These are phyloP conservation scores for Coprinopsis sp. DNA, from an alignment of 768 basidiomycete genomes.

Conservation along the genomic window DNA sequence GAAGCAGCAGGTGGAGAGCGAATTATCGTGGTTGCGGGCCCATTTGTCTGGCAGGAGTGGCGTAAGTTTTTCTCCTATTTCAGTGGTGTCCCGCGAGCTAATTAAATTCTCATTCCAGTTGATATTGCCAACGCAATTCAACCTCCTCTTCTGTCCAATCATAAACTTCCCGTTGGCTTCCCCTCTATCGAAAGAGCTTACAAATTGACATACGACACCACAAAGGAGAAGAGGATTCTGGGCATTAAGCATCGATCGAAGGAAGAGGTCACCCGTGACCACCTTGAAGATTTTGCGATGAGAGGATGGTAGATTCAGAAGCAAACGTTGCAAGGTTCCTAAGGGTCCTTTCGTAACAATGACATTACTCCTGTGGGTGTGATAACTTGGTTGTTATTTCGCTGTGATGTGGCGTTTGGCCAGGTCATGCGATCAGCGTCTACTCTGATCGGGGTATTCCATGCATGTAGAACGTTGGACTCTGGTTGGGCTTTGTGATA, in stretches of 20 bases:
- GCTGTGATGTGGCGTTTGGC: too few species aligned
- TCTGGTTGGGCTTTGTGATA: too few species aligned
- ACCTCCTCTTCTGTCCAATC: constrained; percentile 19
- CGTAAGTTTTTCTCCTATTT: neutral
- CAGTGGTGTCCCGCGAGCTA: neutral
- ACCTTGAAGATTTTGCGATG: constrained; percentile 37
- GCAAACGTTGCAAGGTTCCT: too few species aligned
- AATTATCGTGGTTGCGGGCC: neutral
- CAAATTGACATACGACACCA: constrained; percentile 25
- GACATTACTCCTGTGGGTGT: too few species aligned
- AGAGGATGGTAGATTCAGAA: constrained; percentile 46
- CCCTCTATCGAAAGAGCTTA: constrained; percentile 23
- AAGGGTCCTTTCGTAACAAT: too few species aligned
- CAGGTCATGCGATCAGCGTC: too few species aligned
- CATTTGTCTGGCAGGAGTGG: neutral
- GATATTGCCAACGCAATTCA: constrained; percentile 27
- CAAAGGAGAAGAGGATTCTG: constrained; percentile 36
- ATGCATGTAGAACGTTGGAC: too few species aligned
- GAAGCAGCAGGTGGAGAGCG: constrained; percentile 9
- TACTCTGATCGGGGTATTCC: too few species aligned
- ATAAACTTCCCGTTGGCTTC: constrained; percentile 20
- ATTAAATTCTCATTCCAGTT: constrained; percentile 14
- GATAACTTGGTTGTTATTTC: too few species aligned
- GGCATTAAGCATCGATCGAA: constrained; percentile 37
- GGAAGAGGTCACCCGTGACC: constrained; percentile 36